These are phyloP conservation scores for Diaporthe ampelina DNA, from an alignment of 2,329 filamentous ascomycete genomes.

Conservation along the genomic window DNA sequence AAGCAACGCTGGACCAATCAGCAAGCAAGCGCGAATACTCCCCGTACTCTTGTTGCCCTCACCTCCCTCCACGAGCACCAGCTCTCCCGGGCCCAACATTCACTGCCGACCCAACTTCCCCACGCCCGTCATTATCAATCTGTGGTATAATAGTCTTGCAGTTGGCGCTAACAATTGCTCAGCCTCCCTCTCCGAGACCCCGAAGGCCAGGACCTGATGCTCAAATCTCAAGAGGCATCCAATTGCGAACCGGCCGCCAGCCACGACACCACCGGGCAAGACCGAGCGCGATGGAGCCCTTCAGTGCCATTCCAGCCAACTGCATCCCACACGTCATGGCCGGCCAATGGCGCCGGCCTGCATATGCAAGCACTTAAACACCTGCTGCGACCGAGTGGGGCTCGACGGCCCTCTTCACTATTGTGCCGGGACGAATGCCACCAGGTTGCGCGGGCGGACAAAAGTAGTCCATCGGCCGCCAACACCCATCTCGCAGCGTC, in stretches of 20 bases:
- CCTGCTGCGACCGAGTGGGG: constrained; percentile 37
- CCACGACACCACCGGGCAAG: background rate
- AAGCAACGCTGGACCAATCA: constrained; percentile 9
- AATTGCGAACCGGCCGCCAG: too few species aligned
- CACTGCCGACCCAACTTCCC: background rate
- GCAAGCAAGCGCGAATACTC: background rate
- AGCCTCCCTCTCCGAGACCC: constrained; percentile 5
- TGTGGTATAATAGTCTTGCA: constrained; percentile 9
- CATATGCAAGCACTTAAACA: constrained; percentile 43
- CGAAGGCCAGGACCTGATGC: background rate
- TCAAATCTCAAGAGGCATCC: background rate
- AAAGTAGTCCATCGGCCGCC: constrained; percentile 26
- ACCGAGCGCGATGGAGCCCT: constrained; percentile 19
- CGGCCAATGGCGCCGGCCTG: constrained; percentile 30
- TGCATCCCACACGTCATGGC: constrained; percentile 40
- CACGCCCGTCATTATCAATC: background rate
- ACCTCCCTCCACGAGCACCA: background rate
- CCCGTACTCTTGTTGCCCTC: background rate
- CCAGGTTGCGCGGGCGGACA: constrained; percentile 1
- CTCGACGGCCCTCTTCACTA: background rate
- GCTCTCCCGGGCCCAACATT: too few species aligned
- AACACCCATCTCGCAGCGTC: constrained; percentile 12
- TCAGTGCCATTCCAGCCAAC: constrained; percentile 20
- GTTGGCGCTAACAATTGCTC: constrained; percentile 25
- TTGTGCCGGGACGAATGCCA: background rate